Evolutionary conservation across 2,329 filamentous ascomycete species (phyloP).

Genomic region (Rachicladosporium sp.): DNA sequence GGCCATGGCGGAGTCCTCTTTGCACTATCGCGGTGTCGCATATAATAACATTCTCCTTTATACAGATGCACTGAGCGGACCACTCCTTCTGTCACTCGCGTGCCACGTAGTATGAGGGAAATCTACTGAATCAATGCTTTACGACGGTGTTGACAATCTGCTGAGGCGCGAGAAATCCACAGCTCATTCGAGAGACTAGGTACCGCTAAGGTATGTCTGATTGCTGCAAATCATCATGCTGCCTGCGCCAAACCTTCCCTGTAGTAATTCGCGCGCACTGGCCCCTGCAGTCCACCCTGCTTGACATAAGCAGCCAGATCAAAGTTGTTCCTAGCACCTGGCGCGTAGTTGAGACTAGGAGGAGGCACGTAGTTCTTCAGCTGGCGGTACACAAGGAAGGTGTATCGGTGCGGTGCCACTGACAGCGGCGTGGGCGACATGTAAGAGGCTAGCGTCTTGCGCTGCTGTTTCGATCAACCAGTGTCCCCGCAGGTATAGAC

Average conservation of each 20-base stretch:
- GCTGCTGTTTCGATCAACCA: slow-evolving; percentile 4
- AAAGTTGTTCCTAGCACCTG: slow-evolving; percentile 10
- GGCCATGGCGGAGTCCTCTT: too few species aligned
- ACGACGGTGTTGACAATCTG: too few species aligned
- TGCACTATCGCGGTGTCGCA: too few species aligned
- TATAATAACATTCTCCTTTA: too few species aligned
- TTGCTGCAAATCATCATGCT: neutral
- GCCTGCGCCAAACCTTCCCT: slow-evolving; percentile 6
- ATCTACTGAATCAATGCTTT: too few species aligned
- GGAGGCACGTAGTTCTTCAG: slow-evolving; percentile 12
- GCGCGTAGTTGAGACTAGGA: slow-evolving; percentile 5
- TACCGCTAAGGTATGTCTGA: too few species aligned
- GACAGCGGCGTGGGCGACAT: slow-evolving; percentile 11
- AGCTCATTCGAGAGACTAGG: too few species aligned
- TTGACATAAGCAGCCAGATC: slow-evolving; percentile 10
- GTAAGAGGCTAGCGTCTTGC: slow-evolving; percentile 10
- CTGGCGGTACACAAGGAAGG: slow-evolving; percentile 16
- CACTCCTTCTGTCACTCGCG: too few species aligned
- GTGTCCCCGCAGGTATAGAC: too few species aligned
- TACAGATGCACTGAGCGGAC: too few species aligned
- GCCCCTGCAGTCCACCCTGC: slow-evolving; percentile 7
- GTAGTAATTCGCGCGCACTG: slow-evolving; percentile 11
- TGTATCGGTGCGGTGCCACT: slow-evolving; percentile 11
- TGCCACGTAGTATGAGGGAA: too few species aligned
- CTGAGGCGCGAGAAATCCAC: too few species aligned